Evolutionary conservation across 2,329 filamentous ascomycete genomes (phyloP), one percentile per base, ranked within the genome.

Genomic region (Orbilia javanica): DNA sequence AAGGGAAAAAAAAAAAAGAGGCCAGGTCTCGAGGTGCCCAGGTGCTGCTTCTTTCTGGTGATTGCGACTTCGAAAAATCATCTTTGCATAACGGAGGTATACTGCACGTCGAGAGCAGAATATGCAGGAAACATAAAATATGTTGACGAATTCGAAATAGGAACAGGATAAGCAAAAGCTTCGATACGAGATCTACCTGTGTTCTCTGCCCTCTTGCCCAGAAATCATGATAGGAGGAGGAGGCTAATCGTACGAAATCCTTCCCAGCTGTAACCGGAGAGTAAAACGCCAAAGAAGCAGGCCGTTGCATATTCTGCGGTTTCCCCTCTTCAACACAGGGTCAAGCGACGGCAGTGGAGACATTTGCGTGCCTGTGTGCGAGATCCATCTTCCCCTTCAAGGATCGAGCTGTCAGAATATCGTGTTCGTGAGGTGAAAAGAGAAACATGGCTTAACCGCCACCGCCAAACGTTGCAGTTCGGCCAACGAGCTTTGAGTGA

Each of bases 401-500:
- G 29, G 52, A 42, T 64, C 39, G 36, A 78, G 50, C 67, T 78
- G 74, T 72, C 74, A 72, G 67, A 78, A 78, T 62, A 72, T 78
- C 62, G 53, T 44, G 73, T 72, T 78, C 67, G 73, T 71, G 67
- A 78, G 74, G 62, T 55, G 67, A 63, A 78, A 72, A 52, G 74
- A 78, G 74, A 78, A 72, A 78, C 74, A 78, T 78, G 74, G 74
- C 74, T 62, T 67, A 63, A 25, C 60, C 62, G 74, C 74, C 74
- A 78, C 74, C 67, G 27, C 74, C 74, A 78, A 78, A 72, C 62
- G 62, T 67, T 66, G 73, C 73, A 77, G 62, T 63, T 68, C 62
- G 62, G 63, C 74, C 74, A 78, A 78, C 74, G 62, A 46, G 62
- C 60, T 44, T 72, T 68, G 74, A 72, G 50, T 72, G 74, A 78